Conservation (phyloP, 2,329 filamentous ascomycete species). For the Graphilbum fragrans region DNA sequence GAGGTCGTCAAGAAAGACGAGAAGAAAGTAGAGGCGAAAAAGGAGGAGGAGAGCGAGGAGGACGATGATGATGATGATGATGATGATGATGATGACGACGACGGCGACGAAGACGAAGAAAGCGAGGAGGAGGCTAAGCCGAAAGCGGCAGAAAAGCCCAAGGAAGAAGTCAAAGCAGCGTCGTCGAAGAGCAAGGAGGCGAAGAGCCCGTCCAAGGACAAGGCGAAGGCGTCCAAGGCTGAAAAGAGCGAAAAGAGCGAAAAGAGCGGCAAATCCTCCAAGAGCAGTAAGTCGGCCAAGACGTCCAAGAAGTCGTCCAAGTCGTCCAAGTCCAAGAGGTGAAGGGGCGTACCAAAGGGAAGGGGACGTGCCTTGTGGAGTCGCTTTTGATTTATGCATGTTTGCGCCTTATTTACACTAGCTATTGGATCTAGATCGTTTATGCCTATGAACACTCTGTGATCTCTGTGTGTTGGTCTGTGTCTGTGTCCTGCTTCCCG, state of each 20-base stretch:
- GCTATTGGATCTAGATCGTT: too few relatives aligned
- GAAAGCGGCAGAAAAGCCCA: background rate
- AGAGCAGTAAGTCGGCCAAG: too few relatives aligned
- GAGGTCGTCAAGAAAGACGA: conserved; percentile 14
- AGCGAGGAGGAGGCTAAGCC: background rate
- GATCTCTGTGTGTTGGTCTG: too few relatives aligned
- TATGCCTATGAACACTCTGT: too few relatives aligned
- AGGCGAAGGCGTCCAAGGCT: background rate
- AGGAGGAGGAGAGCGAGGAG: background rate
- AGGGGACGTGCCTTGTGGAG: too few relatives aligned
- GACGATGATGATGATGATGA: conserved; percentile 6
- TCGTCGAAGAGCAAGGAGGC: too few relatives aligned
- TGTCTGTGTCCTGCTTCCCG: background rate
- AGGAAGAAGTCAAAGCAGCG: background rate
- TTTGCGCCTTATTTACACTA: too few relatives aligned
- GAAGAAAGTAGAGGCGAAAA: conserved; percentile 14
- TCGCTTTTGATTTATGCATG: too few relatives aligned
- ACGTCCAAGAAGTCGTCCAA: too few relatives aligned
- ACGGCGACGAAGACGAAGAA: background rate
- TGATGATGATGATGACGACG: background rate
- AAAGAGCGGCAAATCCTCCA: too few relatives aligned
- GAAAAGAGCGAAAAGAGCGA: background rate
- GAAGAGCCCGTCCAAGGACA: background rate
- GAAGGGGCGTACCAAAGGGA: too few relatives aligned
- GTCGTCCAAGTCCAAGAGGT: too few relatives aligned